Conservation (phyloP, 345 rosid genomes). For the Aquilaria yunnanensis region DNA sequence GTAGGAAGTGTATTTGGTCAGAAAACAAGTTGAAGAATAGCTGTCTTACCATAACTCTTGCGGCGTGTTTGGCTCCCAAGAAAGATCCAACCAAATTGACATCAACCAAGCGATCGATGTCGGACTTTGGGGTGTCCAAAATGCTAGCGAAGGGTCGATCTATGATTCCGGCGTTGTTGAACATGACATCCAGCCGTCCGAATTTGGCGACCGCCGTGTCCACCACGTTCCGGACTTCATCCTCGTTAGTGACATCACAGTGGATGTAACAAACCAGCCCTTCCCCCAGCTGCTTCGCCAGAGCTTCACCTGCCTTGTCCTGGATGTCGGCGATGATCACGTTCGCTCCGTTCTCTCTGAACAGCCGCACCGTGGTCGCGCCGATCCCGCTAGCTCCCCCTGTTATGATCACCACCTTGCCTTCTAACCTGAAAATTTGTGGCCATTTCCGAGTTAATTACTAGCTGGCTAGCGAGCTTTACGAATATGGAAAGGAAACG, state of each 20-base stretch:
- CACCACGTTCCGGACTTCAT: conserved; percentile 16
- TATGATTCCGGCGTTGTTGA: conserved; percentile 25
- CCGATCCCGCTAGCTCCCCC: conserved; percentile 40
- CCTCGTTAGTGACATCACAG: conserved; percentile 30
- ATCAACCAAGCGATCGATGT: too few species aligned
- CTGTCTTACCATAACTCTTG: too few species aligned
- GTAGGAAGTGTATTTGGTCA: too few species aligned
- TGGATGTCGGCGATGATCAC: conserved; percentile 34
- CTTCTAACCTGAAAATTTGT: conserved; percentile 15
- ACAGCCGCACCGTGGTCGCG: conserved; percentile 11
- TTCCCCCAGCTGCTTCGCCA: conserved; percentile 15
- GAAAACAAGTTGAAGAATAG: too few species aligned
- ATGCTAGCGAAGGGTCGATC: conserved; percentile 4
- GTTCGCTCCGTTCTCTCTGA: conserved; percentile 26
- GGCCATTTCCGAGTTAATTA: not conserved
- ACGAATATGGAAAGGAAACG: too few species aligned
- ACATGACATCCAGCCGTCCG: conserved; percentile 39
- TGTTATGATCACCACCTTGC: conserved; percentile 33
- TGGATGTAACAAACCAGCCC: conserved; percentile 20
- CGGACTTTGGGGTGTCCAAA: too few species aligned
- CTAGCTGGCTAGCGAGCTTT: not conserved
- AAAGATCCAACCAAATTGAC: too few species aligned
- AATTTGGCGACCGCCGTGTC: conserved; percentile 20
- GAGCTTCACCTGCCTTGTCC: conserved; percentile 18
- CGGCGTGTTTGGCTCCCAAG: too few species aligned